Conservation (phyloP, 208 protist genomes). For the Lotmaria passim region DNA sequence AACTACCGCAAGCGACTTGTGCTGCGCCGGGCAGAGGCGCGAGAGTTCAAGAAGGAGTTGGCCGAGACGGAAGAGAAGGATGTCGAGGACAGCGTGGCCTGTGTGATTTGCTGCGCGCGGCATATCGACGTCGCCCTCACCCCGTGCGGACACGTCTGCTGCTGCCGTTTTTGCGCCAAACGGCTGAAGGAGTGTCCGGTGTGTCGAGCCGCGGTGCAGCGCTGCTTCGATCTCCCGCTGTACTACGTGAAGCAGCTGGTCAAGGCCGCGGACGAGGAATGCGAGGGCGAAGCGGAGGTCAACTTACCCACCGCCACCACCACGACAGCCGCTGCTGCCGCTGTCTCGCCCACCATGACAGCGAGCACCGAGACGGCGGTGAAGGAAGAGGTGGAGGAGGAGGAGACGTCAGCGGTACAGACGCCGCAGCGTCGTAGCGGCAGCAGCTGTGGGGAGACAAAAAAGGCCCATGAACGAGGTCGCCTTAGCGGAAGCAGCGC, state of each 20-base stretch:
- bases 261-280: not conserved
- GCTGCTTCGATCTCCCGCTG: conserved; percentile 43
- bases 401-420: too few species aligned
- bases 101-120: conserved; percentile 53
- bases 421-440: too few species aligned
- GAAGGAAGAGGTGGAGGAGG: not conserved
- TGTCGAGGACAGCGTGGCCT: conserved; percentile 38
- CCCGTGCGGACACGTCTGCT: conserved; percentile 55
- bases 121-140: conserved; percentile 49
- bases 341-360: not conserved
- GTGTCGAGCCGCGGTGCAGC: conserved; percentile 43
- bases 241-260: conserved; percentile 45
- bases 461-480: too few species aligned
- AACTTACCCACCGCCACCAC: not conserved
- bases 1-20: conserved; percentile 23
- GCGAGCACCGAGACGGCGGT: not conserved
- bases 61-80: conserved; percentile 36
- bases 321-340: not conserved
- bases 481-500: too few species aligned
- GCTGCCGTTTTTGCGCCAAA: conserved; percentile 47
- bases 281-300: conserved; percentile 6
- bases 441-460: too few species aligned
- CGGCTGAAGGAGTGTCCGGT: conserved; percentile 49
- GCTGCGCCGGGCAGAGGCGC: conserved; percentile 37
- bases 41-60: conserved; percentile 38